Base-by-base conservation (phyloP, 169 alveolate genomes). In the Cryptosporidium sp. region DNA sequence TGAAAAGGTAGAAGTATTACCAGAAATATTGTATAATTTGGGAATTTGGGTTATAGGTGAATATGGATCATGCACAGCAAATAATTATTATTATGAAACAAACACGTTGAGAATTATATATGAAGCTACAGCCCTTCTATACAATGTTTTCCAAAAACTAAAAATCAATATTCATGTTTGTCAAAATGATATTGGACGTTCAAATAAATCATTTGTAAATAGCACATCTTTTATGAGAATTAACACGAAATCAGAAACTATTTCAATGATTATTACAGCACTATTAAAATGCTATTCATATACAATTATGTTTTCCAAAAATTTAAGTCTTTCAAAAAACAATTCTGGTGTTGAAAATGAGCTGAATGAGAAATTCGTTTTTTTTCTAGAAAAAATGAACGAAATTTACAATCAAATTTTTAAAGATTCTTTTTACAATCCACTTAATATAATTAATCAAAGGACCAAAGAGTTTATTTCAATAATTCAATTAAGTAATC, bases 11-110 rank as follows among this genome's bases (percentile, higher is more conserved):
- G 80, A 80, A 41, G 12, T 10, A 18, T 59, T 62, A 35, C 89
- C 89, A 21, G 89, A 80, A 65, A 80, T 62, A 18, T 29, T 80
- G 41, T 62, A 43, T 80, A 80, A 80, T 41, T 45, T 80, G 45
- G 74, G 75, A 31, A 80, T 80, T 61, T 80, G 89, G 89, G 80
- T 80, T 8, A 5, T 80, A 14, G 89, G 89, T 7, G 89, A 80
- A 62, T 80, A 80, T 80, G 89, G 89, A 39, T 62, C 69, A 35
- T 43, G 55, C 62, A 33, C 12, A 29, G 50, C 5, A 62, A 59
- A 21, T 52, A 31, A 39, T 41, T 6, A 23, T 18, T 65, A 62
- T 41, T 6, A 23, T 18, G 73, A 62, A 16, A 43, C 43, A 18
- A 45, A 16, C 1, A 43, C 73, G 0, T 16, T 58, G 6, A 45